These are phyloP conservation scores for Colletotrichum ledebouriae DNA, from an alignment of 2,329 filamentous ascomycete species.

Conservation along the genomic window DNA sequence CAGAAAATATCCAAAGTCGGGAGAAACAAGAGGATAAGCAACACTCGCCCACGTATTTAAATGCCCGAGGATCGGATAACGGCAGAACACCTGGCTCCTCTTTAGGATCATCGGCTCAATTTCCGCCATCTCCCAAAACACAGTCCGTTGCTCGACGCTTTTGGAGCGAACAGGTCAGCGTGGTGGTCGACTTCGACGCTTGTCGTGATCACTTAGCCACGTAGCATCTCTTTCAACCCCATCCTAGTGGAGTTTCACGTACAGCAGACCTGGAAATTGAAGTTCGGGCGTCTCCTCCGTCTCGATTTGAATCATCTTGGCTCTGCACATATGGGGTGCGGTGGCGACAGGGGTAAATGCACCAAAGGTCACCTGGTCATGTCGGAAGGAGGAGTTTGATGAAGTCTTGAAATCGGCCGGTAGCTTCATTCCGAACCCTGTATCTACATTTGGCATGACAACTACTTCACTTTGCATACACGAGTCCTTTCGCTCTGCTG, in stretches of 20 bases:
- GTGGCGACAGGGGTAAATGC: background rate
- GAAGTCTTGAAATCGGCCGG: no score
- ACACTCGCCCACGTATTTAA: background rate
- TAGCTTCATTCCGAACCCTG: no score
- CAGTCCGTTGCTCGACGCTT: conserved; percentile 47
- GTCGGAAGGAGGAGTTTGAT: no score
- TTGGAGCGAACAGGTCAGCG: conserved; percentile 63
- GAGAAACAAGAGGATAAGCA: background rate
- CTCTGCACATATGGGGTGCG: conserved; percentile 34
- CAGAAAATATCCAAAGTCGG: conserved; percentile 5
- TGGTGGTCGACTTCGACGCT: conserved; percentile 62
- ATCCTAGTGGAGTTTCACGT: conserved; percentile 7
- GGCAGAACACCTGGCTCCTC: background rate
- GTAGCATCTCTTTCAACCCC: conserved; percentile 20
- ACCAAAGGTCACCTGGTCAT: background rate
- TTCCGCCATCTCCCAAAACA: conserved; percentile 8
- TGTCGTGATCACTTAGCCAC: conserved; percentile 70
- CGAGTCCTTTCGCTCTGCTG: conserved; percentile 11
- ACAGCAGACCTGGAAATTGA: background rate
- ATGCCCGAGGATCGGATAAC: background rate
- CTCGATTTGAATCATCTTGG: background rate
- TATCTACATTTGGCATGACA: no score
- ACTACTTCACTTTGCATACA: no score
- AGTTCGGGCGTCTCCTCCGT: conserved; percentile 16
- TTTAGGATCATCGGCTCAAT: conserved; percentile 26